phyloP scores from a whole-genome alignment of 1,284 basidiomycete species.

The Fomitiporia mediterranea region DNA sequence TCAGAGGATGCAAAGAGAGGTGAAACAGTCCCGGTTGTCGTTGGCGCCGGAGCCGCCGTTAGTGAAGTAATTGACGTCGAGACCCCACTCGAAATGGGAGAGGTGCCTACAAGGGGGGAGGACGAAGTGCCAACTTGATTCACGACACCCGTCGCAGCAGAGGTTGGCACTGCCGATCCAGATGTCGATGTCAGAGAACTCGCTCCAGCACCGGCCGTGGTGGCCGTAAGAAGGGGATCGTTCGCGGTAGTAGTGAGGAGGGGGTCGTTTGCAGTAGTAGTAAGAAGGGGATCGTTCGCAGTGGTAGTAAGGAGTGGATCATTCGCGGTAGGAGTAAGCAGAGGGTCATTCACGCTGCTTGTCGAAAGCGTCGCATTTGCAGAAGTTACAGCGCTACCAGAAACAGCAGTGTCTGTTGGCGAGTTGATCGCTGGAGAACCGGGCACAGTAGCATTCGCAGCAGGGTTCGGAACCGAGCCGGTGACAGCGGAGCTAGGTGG shows the following conservation, averaged over 20 bases:
- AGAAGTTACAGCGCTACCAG: background rate
- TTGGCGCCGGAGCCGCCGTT: slow-evolving; percentile 1
- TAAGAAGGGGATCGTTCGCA: background rate
- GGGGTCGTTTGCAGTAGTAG: background rate
- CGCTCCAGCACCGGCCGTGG: background rate
- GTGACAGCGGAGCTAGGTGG: background rate
- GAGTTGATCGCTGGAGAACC: background rate
- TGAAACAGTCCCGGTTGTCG: background rate
- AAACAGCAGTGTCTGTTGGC: background rate
- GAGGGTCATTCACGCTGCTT: background rate
- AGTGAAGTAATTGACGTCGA: background rate
- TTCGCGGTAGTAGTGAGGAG: background rate
- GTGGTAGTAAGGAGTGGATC: background rate
- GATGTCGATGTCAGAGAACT: background rate
- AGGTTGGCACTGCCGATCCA: background rate
- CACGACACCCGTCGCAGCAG: background rate
- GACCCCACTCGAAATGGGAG: background rate
- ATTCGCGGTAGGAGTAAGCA: too few relatives aligned
- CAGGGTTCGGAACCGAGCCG: background rate
- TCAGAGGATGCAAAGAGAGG: slow-evolving; percentile 3
- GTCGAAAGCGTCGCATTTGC: background rate
- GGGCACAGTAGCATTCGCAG: background rate
- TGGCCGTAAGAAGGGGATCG: background rate
- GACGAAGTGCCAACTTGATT: background rate
- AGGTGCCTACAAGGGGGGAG: background rate